Evolutionary conservation across 352 stramenopile species (phyloP).

Genomic region (Stephanocyclus meneghinianus): DNA sequence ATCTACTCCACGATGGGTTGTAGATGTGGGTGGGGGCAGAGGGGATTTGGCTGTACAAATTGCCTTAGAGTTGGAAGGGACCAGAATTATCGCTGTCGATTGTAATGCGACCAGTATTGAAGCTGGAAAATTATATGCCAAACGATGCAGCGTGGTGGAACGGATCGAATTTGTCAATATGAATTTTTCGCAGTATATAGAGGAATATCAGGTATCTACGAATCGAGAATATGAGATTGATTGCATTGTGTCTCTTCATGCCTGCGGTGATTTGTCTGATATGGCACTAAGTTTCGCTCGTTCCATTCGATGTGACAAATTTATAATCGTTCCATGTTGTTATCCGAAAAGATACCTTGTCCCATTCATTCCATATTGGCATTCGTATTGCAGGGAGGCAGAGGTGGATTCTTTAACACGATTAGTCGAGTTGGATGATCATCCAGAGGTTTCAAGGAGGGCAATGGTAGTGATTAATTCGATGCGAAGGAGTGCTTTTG

Average conservation of each 20-base stretch:
- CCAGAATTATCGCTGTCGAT: slow-evolving; percentile 52
- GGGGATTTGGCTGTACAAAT: slow-evolving; percentile 57
- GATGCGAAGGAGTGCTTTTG: slow-evolving; percentile 29
- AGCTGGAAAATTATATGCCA: slow-evolving; percentile 40
- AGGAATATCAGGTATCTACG: slow-evolving; percentile 1
- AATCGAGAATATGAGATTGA: slow-evolving; percentile 30
- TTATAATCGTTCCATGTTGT: slow-evolving; percentile 66
- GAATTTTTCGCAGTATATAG: slow-evolving; percentile 36
- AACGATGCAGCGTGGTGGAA: slow-evolving; percentile 15
- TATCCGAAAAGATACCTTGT: slow-evolving; percentile 47
- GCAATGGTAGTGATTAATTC: slow-evolving; percentile 42
- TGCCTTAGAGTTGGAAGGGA: slow-evolving; percentile 35
- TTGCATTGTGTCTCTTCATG: slow-evolving; percentile 62
- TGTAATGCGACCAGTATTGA: slow-evolving; percentile 53
- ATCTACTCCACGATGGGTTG: slow-evolving; percentile 9
- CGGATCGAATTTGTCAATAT: slow-evolving; percentile 28
- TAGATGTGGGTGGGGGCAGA: slow-evolving; percentile 60
- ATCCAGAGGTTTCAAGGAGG: slow-evolving; percentile 15
- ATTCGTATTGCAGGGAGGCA: slow-evolving; percentile 18
- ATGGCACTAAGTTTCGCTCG: slow-evolving; percentile 51
- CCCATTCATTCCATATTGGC: slow-evolving; percentile 30
- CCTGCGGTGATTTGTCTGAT: slow-evolving; percentile 65
- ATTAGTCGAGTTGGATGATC: slow-evolving; percentile 37
- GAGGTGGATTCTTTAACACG: slow-evolving; percentile 27
- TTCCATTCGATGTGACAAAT: slow-evolving; percentile 24